phyloP scores from a whole-genome alignment of 192 early-diverging fungal genomes.

The Coemansia sp. region DNA sequence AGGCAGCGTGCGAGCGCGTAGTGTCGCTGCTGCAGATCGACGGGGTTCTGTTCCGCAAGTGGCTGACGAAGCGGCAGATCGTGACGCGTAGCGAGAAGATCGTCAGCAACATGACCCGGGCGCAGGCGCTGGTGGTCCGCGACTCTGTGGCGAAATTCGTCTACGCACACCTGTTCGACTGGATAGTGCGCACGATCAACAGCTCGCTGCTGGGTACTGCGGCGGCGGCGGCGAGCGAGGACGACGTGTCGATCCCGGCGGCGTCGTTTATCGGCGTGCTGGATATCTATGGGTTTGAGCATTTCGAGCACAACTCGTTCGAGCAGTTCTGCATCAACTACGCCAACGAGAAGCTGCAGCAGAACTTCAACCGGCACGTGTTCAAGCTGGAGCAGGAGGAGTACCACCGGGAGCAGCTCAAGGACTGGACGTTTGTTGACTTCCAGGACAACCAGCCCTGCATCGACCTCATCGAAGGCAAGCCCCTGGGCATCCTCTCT shows the following conservation, averaged over 20 bases:
- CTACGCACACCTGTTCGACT: slow-evolving; percentile 95
- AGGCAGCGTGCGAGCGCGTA: slow-evolving; percentile 66
- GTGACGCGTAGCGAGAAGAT: slow-evolving; percentile 91
- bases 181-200: slow-evolving; percentile 92
- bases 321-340: slow-evolving; percentile 99
- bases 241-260: background rate
- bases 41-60: slow-evolving; percentile 81
- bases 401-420: slow-evolving; percentile 92
- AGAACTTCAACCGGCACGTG: slow-evolving; percentile 98
- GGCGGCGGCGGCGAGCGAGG: background rate
- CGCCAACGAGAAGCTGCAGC: slow-evolving; percentile 98
- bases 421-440: slow-evolving; percentile 96
- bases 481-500: slow-evolving; percentile 85
- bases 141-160: slow-evolving; percentile 98
- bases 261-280: slow-evolving; percentile 94
- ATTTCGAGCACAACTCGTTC: slow-evolving; percentile 99
- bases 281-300: slow-evolving; percentile 99
- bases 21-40: slow-evolving; percentile 79
- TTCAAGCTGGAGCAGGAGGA: slow-evolving; percentile 99
- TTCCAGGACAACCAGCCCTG: slow-evolving; percentile 99
- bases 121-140: slow-evolving; percentile 75
- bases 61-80: slow-evolving; percentile 94
- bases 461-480: slow-evolving; percentile 97
- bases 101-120: slow-evolving; percentile 70
- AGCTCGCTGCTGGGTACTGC: slow-evolving; percentile 60